These are phyloP conservation scores for Gynandropsis gynandra DNA, from an alignment of 345 rosid genomes.

Conservation along the genomic window DNA sequence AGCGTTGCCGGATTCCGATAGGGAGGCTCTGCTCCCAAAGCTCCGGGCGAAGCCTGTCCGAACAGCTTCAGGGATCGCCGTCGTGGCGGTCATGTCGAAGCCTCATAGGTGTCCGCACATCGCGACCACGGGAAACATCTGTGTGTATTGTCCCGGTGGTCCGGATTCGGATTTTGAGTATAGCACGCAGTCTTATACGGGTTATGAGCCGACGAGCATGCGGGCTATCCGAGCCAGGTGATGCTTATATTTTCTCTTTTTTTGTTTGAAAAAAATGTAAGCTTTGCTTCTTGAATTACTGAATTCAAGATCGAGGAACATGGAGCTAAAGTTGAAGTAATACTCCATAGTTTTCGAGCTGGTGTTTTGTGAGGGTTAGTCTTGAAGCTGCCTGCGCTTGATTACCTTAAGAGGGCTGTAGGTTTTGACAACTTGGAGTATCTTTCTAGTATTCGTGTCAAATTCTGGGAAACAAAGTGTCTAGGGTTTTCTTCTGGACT, in stretches of 20 bases:
- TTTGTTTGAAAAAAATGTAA: not conserved
- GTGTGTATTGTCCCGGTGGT: conserved; percentile 96
- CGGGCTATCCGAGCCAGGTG: conserved; percentile 98
- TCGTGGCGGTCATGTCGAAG: conserved; percentile 97
- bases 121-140: conserved; percentile 92
- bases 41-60: conserved; percentile 97
- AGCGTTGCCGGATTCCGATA: conserved; percentile 87
- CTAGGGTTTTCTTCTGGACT: too few species aligned
- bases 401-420: too few species aligned
- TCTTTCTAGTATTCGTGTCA: too few species aligned
- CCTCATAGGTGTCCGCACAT: conserved; percentile 98
- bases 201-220: conserved; percentile 99
- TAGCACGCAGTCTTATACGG: conserved; percentile 97
- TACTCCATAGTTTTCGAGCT: not conserved
- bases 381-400: not conserved
- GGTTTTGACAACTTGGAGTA: too few species aligned
- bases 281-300: not conserved
- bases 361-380: not conserved
- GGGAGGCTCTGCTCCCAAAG: conserved; percentile 83
- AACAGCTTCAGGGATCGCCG: conserved; percentile 96
- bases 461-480: too few species aligned
- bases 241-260: conserved; percentile 4
- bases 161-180: conserved; percentile 99
- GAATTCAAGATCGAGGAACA: not conserved
- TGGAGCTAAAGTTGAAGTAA: not conserved